Conservation (phyloP, 169 alveolate genomes). For the Plasmodium billcollinsi region DNA sequence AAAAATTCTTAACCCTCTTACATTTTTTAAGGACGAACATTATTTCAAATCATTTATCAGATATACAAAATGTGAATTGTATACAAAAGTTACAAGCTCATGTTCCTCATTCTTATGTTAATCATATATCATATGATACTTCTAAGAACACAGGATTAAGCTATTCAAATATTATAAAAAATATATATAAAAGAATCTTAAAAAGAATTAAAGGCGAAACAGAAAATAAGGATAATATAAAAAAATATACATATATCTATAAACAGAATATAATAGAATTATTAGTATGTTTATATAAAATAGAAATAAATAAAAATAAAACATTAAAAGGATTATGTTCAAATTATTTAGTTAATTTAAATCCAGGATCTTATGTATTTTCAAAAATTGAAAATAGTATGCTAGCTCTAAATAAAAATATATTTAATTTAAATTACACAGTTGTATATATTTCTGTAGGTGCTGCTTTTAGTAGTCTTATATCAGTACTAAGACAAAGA, state of each 20-base stretch:
- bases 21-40: too few relatives aligned
- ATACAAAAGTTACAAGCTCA: too few relatives aligned
- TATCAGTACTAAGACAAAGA: constrained; percentile 28
- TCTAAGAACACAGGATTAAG: too few relatives aligned
- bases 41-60: too few relatives aligned
- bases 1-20: too few relatives aligned
- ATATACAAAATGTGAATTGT: too few relatives aligned
- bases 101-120: too few relatives aligned
- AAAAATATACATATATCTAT: neutral
- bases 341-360: constrained; percentile 45
- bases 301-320: constrained; percentile 52
- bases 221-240: too few relatives aligned
- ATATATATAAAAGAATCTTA: too few relatives aligned
- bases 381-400: constrained; percentile 51
- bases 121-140: too few relatives aligned
- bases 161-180: too few relatives aligned
- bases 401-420: constrained; percentile 42
- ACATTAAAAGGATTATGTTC: constrained; percentile 62
- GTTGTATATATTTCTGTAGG: constrained; percentile 66
- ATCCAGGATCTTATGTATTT: constrained; percentile 43
- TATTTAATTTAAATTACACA: constrained; percentile 37
- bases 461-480: constrained; percentile 61
- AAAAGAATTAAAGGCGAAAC: too few relatives aligned
- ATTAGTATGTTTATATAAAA: constrained; percentile 46
- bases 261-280: constrained; percentile 28